Percentiles rank a stretch among this genome's conserved stretches.
Evolutionary conservation across 1,139 yeast genomes (phyloP).

Genomic region (Geotrichum restrictum): DNA sequence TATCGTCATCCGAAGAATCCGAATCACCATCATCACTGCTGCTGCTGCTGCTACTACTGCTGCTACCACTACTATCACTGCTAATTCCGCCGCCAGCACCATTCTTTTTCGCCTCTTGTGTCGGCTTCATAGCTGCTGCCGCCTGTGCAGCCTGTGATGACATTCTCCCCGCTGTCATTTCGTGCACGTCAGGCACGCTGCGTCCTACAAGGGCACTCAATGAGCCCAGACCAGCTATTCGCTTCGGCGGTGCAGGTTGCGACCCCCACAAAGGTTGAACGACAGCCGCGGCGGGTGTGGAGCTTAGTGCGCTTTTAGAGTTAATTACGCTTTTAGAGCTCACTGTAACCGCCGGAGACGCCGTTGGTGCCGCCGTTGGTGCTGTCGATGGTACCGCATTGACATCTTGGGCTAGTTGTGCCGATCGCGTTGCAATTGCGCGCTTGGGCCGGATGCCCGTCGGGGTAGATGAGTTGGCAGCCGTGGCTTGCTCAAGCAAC

Average conservation of each 20-base stretch:
- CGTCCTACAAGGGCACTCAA: constrained; percentile 13
- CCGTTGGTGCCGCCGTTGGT: neutral
- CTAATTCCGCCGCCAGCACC: constrained; percentile 1
- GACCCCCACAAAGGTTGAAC: no score
- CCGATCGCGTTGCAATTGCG: neutral
- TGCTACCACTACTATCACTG: constrained; percentile 3
- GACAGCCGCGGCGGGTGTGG: neutral
- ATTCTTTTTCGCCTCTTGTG: no score
- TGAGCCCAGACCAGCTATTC: constrained; percentile 15
- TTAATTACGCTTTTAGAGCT: no score
- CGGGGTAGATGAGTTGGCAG: neutral
- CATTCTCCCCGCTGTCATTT: constrained; percentile 5
- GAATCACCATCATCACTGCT: neutral
- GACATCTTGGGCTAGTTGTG: neutral
- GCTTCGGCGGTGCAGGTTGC: constrained; percentile 5
- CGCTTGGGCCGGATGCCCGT: neutral
- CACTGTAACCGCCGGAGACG: neutral
- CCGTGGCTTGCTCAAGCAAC: constrained; percentile 3
- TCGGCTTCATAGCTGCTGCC: neutral
- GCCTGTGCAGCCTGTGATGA: neutral
- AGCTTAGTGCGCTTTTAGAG: no score
- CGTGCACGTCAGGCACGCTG: constrained; percentile 17
- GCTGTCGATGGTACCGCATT: neutral
- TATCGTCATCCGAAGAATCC: no score
- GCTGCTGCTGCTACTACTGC: constrained; percentile 3